Base-by-base conservation (phyloP, 495 filamentous ascomycete genomes). In the Hypomontagnella monticulosa region DNA sequence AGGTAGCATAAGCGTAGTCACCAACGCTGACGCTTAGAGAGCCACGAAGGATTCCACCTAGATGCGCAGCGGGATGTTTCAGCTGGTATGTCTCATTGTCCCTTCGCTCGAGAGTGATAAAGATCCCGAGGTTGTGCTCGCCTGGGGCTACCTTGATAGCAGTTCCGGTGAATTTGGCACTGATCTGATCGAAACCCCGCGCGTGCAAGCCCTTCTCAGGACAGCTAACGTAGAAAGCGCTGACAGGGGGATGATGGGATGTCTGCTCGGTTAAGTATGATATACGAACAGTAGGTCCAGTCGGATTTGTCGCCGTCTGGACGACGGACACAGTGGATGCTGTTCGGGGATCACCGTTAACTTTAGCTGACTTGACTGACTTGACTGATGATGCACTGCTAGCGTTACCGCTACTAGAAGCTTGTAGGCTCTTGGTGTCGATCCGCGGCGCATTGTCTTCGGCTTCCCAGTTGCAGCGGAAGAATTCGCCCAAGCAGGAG, bases 211-310 rank as follows among this genome's bases (percentile, higher is more conserved):
- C 95, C 72, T 92, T 95, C 52, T 95, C 91, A 0, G 93, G 92
- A 69, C 95, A 98, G 75, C 93, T 90, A 61, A 97, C 87, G 75
- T 89, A 96, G 79, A 96, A 99, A 1, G 95, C 95, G 43, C 94
- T 97, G 65, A 99, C 94, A 10, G 95, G 95, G 11, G 95, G 95
- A 80, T 99, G 95, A 61, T 99, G 95, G 5, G 94, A 97, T n/a
- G 95, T 93, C 71, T 99, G 95, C 75, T 99, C 95, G 4, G 95
- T 99, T 65, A 99, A 79, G 70, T 93, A 99, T 30, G 92, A 97
- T 48, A 99, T 85, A 58, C 87, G 88, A 67, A 94, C 84, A 16
- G 82, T 80, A 57, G 84, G 87, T 27, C 80, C 74, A 23, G 72
- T 69, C 44, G 83, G 73, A 59, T 77, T 79, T 47, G 76, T 63